Percentiles rank a stretch among this genome's conserved stretches.
These are phyloP conservation scores for Geum urbanum DNA, from an alignment of 306 rosid genomes.

Conservation along the genomic window DNA sequence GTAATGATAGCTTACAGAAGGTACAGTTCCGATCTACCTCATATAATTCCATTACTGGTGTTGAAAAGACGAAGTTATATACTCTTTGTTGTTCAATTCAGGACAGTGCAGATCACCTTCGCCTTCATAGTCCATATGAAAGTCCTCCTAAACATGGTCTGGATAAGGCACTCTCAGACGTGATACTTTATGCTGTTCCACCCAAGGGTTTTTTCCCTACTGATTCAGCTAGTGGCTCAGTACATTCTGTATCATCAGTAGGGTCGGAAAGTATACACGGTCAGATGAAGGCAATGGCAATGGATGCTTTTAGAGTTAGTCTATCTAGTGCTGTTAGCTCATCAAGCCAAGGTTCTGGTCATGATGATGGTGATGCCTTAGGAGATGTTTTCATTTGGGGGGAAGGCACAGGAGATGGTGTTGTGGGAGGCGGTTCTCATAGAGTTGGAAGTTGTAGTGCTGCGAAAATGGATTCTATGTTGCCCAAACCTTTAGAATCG, in stretches of 20 bases:
- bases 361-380: slow-evolving; percentile 96
- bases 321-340: slow-evolving; percentile 98
- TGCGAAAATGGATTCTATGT: slow-evolving; percentile 72
- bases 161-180: slow-evolving; percentile 86
- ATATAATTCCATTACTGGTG: slow-evolving; percentile 14
- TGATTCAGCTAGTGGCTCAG: slow-evolving; percentile 91
- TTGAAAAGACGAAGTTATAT: slow-evolving; percentile 22
- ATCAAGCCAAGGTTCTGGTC: slow-evolving; percentile 99
- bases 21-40: slow-evolving; percentile 37
- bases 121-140: slow-evolving; percentile 90
- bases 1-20: slow-evolving; percentile 93
- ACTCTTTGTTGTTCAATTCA: slow-evolving; percentile 35
- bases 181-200: slow-evolving; percentile 70
- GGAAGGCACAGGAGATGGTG: slow-evolving; percentile 93
- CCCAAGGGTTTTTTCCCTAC: slow-evolving; percentile 89
- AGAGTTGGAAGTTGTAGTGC: slow-evolving; percentile 65
- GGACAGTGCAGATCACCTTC: slow-evolving; percentile 88
- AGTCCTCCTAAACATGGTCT: slow-evolving; percentile 93
- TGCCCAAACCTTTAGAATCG: slow-evolving; percentile 96
- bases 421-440: slow-evolving; percentile 84
- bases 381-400: slow-evolving; percentile 99
- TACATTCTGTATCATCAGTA: slow-evolving; percentile 92
- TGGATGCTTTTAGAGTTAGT: slow-evolving; percentile 98
- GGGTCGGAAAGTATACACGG: slow-evolving; percentile 95
- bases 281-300: slow-evolving; percentile 76